Evolutionary conservation across 768 basidiomycete genomes (phyloP), one percentile per base, ranked within the genome.

Genomic region (Russula brevipes): DNA sequence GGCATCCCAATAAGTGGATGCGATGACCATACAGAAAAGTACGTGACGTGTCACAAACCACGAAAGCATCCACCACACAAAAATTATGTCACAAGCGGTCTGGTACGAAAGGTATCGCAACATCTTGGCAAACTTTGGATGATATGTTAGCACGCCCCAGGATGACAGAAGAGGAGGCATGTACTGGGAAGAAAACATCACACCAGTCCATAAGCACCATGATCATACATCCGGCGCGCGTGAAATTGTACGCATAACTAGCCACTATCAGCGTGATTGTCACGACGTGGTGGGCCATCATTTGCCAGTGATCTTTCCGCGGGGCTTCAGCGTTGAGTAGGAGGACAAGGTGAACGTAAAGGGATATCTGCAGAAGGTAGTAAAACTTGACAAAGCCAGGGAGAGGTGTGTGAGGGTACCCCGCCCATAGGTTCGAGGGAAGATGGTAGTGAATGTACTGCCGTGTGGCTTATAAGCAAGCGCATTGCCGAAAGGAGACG

Each of bases 231-330:
- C 97, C 97, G 49, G 95, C 82, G 50, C 94, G 88, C 9, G 92
- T 96, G 72, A 86, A 88, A 75, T 94, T 88, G 72, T 80, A 84
- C 64, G 81, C 80, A 76, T 97, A 98, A 73, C 91, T 94, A 45
- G 78, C 70, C 39, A 79, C 74, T 76, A 98, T 85, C 65, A 99
- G 83, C 54, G 80, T 71, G 64, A 94, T 81, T 12, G 94, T 96
- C 68, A 98, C 88, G 69, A 96, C 72, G 73, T 99, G 97, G 77
- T 99, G 97, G 31, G 86, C 78, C 83, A 98, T 89, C 96, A 98
- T 98, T 75, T 98, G 96, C 69, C 79, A 78, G 74, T 98, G 93
- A 74, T 99, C 97, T 73, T 92, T 94, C 60, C 97, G 81, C 59
- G 86, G 83, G 44, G 87, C 93, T 74, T 99, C 97, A 33, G 94